Percentiles rank a stretch among this genome's conserved stretches.
Evolutionary conservation across 2,329 filamentous ascomycete species (phyloP).

Genomic region (Madurella mycetomatis): DNA sequence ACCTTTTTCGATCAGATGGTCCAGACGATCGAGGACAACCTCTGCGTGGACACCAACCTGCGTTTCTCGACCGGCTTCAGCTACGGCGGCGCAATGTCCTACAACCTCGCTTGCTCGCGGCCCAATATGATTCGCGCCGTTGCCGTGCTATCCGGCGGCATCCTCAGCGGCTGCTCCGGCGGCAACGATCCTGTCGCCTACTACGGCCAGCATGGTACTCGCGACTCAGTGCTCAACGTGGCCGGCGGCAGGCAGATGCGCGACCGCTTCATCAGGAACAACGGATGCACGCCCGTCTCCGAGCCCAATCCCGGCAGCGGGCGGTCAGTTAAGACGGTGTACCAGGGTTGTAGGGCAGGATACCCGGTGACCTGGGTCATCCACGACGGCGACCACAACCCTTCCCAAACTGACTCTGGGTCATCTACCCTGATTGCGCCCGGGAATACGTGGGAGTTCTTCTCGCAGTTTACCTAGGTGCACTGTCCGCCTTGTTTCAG

Average conservation of each 20-base stretch:
- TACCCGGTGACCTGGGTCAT: conserved; percentile 24
- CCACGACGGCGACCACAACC: conserved; percentile 24
- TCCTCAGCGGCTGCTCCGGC: conserved; percentile 14
- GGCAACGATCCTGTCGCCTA: conserved; percentile 18
- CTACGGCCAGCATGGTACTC: conserved; percentile 20
- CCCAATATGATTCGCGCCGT: conserved; percentile 37
- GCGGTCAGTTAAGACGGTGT: conserved; percentile 18
- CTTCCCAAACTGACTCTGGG: conserved; percentile 16
- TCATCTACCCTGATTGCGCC: conserved; percentile 22
- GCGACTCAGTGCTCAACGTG: conserved; percentile 18
- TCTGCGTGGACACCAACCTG: conserved; percentile 39
- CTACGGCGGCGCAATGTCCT: conserved; percentile 41
- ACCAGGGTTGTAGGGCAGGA: conserved; percentile 17
- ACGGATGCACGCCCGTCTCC: conserved; percentile 15
- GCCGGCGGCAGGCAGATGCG: conserved; percentile 15
- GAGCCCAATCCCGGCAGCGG: conserved; percentile 6
- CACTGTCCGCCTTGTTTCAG: too few relatives aligned
- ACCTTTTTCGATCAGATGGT: conserved; percentile 39
- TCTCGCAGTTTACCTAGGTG: conserved; percentile 14
- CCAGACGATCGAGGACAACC: conserved; percentile 33
- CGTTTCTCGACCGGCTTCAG: conserved; percentile 43
- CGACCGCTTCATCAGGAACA: conserved; percentile 20
- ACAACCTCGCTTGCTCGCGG: conserved; percentile 36
- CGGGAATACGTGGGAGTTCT: conserved; percentile 23
- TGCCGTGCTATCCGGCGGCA: conserved; percentile 12